These are phyloP conservation scores for Macrophomina pseudophaseolina DNA, from an alignment of 2,329 filamentous ascomycete species.

Conservation along the genomic window DNA sequence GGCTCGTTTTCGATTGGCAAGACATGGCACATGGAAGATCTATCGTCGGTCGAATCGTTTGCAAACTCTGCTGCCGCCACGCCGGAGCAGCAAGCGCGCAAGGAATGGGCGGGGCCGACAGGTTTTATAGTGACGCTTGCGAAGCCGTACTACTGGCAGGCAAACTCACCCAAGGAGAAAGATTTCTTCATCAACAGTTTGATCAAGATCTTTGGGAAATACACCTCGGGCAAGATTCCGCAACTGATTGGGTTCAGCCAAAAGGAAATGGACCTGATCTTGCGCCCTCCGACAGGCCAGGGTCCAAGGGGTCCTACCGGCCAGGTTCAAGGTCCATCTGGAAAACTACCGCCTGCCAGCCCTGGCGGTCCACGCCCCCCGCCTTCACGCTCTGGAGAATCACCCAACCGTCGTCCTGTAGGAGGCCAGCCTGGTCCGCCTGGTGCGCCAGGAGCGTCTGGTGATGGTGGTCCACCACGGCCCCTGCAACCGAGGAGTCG, in stretches of 20 bases:
- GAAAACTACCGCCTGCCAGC: slow-evolving; percentile 28
- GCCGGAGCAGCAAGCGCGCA: slow-evolving; percentile 65
- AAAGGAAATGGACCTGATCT: slow-evolving; percentile 75
- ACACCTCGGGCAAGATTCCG: slow-evolving; percentile 84
- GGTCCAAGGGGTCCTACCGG: slow-evolving; percentile 25
- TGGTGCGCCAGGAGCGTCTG: not conserved
- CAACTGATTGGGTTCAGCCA: slow-evolving; percentile 82
- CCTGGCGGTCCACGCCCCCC: slow-evolving; percentile 20
- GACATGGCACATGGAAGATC: slow-evolving; percentile 95
- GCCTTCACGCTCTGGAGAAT: slow-evolving; percentile 24
- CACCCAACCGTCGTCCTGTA: slow-evolving; percentile 20
- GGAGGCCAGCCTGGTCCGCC: not conserved
- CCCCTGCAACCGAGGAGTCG: slow-evolving; percentile 30
- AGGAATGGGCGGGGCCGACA: slow-evolving; percentile 78
- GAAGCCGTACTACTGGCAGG: slow-evolving; percentile 98
- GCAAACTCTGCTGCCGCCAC: slow-evolving; percentile 64
- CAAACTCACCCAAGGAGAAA: slow-evolving; percentile 92
- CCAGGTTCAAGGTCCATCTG: slow-evolving; percentile 6
- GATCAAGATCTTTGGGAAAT: slow-evolving; percentile 96
- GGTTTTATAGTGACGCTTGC: slow-evolving; percentile 88
- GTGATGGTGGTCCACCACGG: slow-evolving; percentile 16
- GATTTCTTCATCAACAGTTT: slow-evolving; percentile 97
- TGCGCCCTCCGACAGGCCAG: slow-evolving; percentile 52
- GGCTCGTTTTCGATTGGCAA: slow-evolving; percentile 97
- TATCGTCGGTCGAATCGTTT: slow-evolving; percentile 82